Conservation (phyloP, 106 monocot genomes). For the Dioscorea alata region DNA sequence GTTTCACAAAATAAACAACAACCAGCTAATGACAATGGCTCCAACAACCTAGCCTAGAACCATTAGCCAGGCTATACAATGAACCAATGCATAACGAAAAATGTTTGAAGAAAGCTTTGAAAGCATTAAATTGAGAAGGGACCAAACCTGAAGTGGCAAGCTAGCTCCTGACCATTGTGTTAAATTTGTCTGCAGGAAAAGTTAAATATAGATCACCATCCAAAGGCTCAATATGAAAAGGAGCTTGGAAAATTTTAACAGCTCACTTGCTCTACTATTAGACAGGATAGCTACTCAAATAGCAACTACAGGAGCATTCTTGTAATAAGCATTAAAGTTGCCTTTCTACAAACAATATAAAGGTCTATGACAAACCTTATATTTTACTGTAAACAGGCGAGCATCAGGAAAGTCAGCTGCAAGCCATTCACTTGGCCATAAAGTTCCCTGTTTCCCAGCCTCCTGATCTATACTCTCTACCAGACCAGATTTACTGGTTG, state of each 20-base stretch:
- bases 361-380: conserved; percentile 61
- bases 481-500: conserved; percentile 83
- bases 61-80: too few species aligned
- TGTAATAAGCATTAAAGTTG: background rate
- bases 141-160: conserved; percentile 93
- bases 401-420: conserved; percentile 81
- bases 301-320: background rate
- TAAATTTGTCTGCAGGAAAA: conserved; percentile 92
- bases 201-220: conserved; percentile 36
- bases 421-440: conserved; percentile 98
- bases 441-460: conserved; percentile 92
- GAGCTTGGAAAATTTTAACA: conserved; percentile 23
- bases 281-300: background rate
- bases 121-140: conserved; percentile 1
- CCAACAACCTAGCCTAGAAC: too few species aligned
- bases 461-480: conserved; percentile 95
- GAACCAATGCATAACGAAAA: background rate
- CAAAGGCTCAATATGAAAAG: conserved; percentile 20
- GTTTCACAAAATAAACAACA: too few species aligned
- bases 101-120: background rate
- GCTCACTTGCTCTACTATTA: conserved; percentile 6
- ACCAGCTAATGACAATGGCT: too few species aligned
- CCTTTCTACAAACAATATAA: background rate
- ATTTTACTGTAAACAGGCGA: conserved; percentile 76
- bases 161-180: conserved; percentile 98